These are phyloP conservation scores for Eutreptiella sp. DNA, from an alignment of 208 protist genomes.

Conservation along the genomic window DNA sequence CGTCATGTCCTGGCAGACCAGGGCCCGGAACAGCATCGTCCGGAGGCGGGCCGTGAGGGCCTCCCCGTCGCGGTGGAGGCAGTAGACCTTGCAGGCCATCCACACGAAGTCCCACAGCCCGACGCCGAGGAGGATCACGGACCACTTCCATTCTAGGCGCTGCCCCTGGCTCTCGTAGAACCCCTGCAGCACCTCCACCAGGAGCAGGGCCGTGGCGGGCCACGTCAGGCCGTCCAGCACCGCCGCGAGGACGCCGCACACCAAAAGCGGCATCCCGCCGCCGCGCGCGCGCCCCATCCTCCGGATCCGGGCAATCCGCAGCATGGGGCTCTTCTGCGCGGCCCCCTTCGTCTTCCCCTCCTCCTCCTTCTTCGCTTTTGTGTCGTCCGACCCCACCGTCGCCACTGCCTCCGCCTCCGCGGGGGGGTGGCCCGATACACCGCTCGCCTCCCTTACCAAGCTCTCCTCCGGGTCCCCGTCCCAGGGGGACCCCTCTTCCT, in stretches of 20 bases:
- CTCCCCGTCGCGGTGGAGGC: constrained; percentile 63
- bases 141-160: constrained; percentile 37
- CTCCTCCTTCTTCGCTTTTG: constrained; percentile 43
- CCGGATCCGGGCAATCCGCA: neutral
- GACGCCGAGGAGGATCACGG: constrained; percentile 45
- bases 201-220: constrained; percentile 46
- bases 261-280: constrained; percentile 39
- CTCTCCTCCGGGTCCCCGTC: constrained; percentile 16
- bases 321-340: constrained; percentile 7
- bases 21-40: constrained; percentile 53
- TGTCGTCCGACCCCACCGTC: constrained; percentile 47
- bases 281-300: constrained; percentile 28
- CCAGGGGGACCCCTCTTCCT: constrained; percentile 3
- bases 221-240: constrained; percentile 36
- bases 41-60: constrained; percentile 57
- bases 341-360: constrained; percentile 46
- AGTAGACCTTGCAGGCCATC: constrained; percentile 46
- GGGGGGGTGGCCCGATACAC: constrained; percentile 43
- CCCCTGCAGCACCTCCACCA: constrained; percentile 45
- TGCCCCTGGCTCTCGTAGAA: constrained; percentile 38
- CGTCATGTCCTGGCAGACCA: constrained; percentile 60
- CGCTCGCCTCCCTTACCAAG: constrained; percentile 42
- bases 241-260: constrained; percentile 50
- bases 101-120: constrained; percentile 40
- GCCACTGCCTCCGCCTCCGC: constrained; percentile 44